These are phyloP conservation scores for Hygrophorus russula DNA, from an alignment of 768 basidiomycete genomes.

Conservation along the genomic window DNA sequence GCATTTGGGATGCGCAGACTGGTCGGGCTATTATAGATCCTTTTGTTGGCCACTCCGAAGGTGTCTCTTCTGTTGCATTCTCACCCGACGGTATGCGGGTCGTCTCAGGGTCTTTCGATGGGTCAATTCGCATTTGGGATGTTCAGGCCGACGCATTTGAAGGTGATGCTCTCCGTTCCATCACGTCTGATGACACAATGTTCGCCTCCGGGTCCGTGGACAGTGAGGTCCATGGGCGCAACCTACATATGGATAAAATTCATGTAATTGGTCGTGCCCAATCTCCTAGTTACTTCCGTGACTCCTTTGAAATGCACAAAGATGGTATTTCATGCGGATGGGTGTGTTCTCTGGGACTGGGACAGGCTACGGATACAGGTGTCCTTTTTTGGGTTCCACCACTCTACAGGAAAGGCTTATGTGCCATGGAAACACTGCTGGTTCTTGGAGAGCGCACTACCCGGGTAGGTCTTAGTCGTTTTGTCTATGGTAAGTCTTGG, in stretches of 20 bases:
- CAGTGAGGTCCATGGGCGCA: too few species aligned
- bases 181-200: neutral
- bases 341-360: too few species aligned
- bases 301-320: too few species aligned
- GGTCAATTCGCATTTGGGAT: slow-evolving; percentile 11
- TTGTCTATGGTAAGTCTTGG: slow-evolving; percentile 1
- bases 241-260: too few species aligned
- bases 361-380: too few species aligned
- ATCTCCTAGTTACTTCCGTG: too few species aligned
- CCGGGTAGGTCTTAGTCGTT: neutral
- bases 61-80: slow-evolving; percentile 5
- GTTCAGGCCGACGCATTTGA: slow-evolving; percentile 1
- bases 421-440: neutral
- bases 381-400: neutral
- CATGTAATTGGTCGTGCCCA: too few species aligned
- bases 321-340: too few species aligned
- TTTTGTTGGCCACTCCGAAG: neutral
- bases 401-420: neutral
- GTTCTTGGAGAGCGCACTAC: neutral
- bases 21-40: neutral
- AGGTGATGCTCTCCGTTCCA: neutral
- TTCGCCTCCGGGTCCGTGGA: neutral
- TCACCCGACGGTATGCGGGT: slow-evolving; percentile 10
- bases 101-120: slow-evolving; percentile 7
- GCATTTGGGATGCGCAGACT: slow-evolving; percentile 14